These are phyloP conservation scores for Rhodotorula kratochvilovae DNA, from an alignment of 768 basidiomycete genomes.

Conservation along the genomic window DNA sequence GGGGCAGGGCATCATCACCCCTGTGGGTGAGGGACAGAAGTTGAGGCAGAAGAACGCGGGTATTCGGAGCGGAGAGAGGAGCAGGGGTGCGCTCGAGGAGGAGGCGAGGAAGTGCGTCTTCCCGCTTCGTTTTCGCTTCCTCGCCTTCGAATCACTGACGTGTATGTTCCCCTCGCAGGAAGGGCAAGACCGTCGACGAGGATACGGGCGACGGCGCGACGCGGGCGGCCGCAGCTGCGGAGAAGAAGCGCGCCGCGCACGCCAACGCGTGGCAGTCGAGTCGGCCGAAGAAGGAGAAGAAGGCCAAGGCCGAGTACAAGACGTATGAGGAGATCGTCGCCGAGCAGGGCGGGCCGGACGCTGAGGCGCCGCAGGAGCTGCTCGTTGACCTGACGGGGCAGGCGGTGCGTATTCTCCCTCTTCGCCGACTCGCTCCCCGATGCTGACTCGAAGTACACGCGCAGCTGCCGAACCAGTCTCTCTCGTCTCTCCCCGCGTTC, in stretches of 20 bases:
- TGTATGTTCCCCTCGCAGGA: slow-evolving; percentile 48
- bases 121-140: background rate
- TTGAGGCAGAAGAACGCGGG: slow-evolving; percentile 75
- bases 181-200: slow-evolving; percentile 55
- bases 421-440: too few species aligned
- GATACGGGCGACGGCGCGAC: slow-evolving; percentile 63
- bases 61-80: slow-evolving; percentile 81
- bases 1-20: slow-evolving; percentile 79
- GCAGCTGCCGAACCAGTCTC: slow-evolving; percentile 83
- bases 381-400: slow-evolving; percentile 94
- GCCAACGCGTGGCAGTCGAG: slow-evolving; percentile 51
- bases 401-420: slow-evolving; percentile 58
- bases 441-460: too few species aligned
- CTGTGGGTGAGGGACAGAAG: slow-evolving; percentile 79
- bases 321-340: slow-evolving; percentile 93
- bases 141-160: background rate
- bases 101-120: slow-evolving; percentile 58
- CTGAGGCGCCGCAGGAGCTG: slow-evolving; percentile 58
- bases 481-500: slow-evolving; percentile 59
- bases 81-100: slow-evolving; percentile 75
- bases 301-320: slow-evolving; percentile 80
- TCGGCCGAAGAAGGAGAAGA: slow-evolving; percentile 61
- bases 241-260: slow-evolving; percentile 9
- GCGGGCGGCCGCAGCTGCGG: background rate
- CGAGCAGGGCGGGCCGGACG: slow-evolving; percentile 66